phyloP scores from a whole-genome alignment of 345 rosid genomes.

The Eucalyptus viminalis region DNA sequence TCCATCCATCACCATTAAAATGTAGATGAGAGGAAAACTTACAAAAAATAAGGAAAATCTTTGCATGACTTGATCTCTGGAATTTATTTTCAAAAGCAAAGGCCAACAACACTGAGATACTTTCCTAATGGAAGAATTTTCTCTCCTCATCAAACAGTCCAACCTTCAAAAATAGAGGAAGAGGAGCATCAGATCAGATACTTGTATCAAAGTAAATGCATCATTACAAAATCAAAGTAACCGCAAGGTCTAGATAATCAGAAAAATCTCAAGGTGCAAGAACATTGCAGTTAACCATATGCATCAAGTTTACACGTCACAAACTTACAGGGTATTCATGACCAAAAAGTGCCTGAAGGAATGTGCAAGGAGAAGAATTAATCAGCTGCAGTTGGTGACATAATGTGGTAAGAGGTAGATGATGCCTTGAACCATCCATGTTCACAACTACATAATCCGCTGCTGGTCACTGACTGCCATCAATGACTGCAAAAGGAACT shows the following conservation, averaged over 20 bases:
- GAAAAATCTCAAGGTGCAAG: not conserved
- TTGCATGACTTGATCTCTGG: slow-evolving; percentile 75
- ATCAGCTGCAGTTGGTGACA: slow-evolving; percentile 56
- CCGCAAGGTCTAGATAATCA: not conserved
- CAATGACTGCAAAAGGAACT: slow-evolving; percentile 77
- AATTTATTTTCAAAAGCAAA: slow-evolving; percentile 39
- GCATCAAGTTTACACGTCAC: not conserved
- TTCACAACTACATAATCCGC: slow-evolving; percentile 47
- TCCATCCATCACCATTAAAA: not conserved
- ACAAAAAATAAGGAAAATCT: slow-evolving; percentile 87
- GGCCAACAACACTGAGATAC: slow-evolving; percentile 56
- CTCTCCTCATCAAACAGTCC: slow-evolving; percentile 70
- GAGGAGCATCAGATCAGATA: not conserved
- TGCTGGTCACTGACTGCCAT: slow-evolving; percentile 26
- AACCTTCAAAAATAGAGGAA: slow-evolving; percentile 29
- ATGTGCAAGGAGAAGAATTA: slow-evolving; percentile 54
- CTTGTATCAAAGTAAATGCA: not conserved
- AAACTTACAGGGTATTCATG: slow-evolving; percentile 56
- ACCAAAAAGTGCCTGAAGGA: slow-evolving; percentile 50
- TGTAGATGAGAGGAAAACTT: slow-evolving; percentile 3
- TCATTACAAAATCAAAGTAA: not conserved
- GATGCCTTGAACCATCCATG: slow-evolving; percentile 63
- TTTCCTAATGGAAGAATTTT: slow-evolving; percentile 76
- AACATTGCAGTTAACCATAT: not conserved
- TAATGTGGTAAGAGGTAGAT: slow-evolving; percentile 66